Percentiles rank a stretch among this genome's conserved stretches.
Conservation (phyloP, 78 protist genomes). For the Dictyostelium capitatum region DNA sequence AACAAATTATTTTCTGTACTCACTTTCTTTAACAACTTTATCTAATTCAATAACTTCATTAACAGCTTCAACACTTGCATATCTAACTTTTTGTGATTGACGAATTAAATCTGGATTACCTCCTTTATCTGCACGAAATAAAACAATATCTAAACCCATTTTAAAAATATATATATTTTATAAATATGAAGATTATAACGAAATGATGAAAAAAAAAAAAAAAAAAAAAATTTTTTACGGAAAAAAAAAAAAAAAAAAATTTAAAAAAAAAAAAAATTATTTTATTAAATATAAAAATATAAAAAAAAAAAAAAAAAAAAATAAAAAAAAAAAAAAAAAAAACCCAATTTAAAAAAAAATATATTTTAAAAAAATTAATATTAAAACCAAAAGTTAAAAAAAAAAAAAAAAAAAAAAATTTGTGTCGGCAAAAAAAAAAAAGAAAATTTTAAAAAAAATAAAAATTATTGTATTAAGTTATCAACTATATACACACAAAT, state of each 20-base stretch:
- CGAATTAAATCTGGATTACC: conserved; percentile 95
- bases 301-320: background rate
- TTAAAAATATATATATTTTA: background rate
- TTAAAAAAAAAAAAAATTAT: background rate
- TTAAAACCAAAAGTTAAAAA: too few relatives aligned
- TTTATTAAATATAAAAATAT: background rate
- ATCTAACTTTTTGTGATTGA: conserved; percentile 95
- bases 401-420: too few relatives aligned
- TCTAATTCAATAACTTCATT: conserved; percentile 91
- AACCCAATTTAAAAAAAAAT: too few relatives aligned
- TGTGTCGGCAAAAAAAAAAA: too few relatives aligned
- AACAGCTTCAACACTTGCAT: conserved; percentile 81
- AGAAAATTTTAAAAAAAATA: too few relatives aligned
- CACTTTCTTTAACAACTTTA: conserved; percentile 26
- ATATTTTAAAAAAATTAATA: too few relatives aligned
- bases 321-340: background rate
- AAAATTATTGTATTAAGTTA: too few relatives aligned
- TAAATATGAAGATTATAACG: background rate
- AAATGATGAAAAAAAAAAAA: background rate
- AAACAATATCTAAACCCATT: conserved; percentile 94
- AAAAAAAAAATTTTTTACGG: background rate
- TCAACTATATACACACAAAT: too few relatives aligned
- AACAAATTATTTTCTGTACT: too few relatives aligned
- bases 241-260: background rate
- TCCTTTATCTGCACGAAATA: conserved; percentile 92